Conservation (phyloP, 129 eudicot genomes). For the Sambucus nigra region DNA sequence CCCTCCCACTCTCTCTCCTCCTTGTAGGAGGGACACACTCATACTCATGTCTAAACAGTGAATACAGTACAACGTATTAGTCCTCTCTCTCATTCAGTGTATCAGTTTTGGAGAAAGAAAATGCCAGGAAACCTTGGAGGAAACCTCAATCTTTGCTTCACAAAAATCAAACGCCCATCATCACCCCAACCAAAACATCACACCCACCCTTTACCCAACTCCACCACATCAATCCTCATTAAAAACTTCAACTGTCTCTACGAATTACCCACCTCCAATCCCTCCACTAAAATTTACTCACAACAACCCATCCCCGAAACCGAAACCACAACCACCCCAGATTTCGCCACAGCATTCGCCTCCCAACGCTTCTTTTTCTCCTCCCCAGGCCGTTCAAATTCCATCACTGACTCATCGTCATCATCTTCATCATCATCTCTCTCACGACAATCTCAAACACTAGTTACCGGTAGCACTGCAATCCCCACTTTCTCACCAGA, state of each 20-base stretch:
- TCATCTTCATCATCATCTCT: conserved; percentile 27
- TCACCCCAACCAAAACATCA: conserved; percentile 24
- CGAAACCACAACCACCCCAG: conserved; percentile 25
- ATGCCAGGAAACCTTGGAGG: conserved; percentile 50
- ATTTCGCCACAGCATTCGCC: conserved; percentile 57
- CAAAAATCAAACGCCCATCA: conserved; percentile 38
- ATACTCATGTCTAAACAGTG: background rate
- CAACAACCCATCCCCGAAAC: conserved; percentile 16
- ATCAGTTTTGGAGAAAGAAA: conserved; percentile 4
- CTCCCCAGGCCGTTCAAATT: conserved; percentile 87
- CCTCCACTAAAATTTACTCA: conserved; percentile 16
- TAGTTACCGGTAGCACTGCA: conserved; percentile 34
- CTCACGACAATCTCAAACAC: conserved; percentile 14
- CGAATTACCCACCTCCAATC: conserved; percentile 17
- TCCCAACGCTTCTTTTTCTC: conserved; percentile 91
- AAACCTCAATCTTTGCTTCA: conserved; percentile 68
- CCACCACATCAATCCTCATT: conserved; percentile 23
- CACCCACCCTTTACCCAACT: conserved; percentile 18
- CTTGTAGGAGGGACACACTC: no score
- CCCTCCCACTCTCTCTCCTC: no score
- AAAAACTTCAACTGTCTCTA: conserved; percentile 80
- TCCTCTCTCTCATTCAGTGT: background rate
- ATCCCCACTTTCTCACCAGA: conserved; percentile 78
- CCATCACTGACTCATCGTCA: conserved; percentile 65
- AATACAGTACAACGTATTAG: background rate